Evolutionary conservation across 305 asterid genomes (phyloP), one percentile per base, ranked within the genome.

Genomic region (Ruellia speciosa): DNA sequence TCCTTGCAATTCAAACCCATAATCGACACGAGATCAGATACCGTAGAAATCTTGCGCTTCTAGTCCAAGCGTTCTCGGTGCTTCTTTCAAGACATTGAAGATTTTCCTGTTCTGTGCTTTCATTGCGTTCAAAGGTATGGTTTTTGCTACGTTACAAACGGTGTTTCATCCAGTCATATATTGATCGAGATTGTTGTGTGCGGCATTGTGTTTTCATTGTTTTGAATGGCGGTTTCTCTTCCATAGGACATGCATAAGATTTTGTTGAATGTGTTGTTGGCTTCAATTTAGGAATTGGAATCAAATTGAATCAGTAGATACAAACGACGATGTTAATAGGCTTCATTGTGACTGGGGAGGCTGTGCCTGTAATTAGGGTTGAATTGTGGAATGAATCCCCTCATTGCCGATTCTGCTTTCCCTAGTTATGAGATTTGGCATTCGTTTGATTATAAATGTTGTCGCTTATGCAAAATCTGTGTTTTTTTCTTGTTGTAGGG

Each of bases 1-100:
- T 3, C 24, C 9, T 35, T 13, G 40, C 70, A 52, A 52, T 35
- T 40, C 64, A n/a, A 48, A 54, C 31, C 4, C 54, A 15, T 1
- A 37, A 37, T 16, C 24, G 9, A n/a, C 18, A 40, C 40, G 16
- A 55, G 9, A 37, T 6, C 8, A 9, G 52, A 0, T 8, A 56
- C 41, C 28, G 16, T 5, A 49, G 9, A 6, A 39, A 37, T 34
- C 63, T 12, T 17, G 14, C 50, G 24, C 18, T n/a, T 33, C n/a
- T 11, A 8, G 4, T 46, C 20, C 20, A 40, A 37, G 9, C 41
- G 6, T 33, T 12, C 33, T 60, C 43, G 20, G 20, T 54, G 41
- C 17, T 20, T 35, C 16, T 28, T 6, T 20, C 10, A 54, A 7
- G 33, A n/a, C 46, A 9, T 35, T 4, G 9, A 7, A 37, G 41